Conservation (phyloP, 2,329 filamentous ascomycete species). For the Thielaviopsis euricoi region DNA sequence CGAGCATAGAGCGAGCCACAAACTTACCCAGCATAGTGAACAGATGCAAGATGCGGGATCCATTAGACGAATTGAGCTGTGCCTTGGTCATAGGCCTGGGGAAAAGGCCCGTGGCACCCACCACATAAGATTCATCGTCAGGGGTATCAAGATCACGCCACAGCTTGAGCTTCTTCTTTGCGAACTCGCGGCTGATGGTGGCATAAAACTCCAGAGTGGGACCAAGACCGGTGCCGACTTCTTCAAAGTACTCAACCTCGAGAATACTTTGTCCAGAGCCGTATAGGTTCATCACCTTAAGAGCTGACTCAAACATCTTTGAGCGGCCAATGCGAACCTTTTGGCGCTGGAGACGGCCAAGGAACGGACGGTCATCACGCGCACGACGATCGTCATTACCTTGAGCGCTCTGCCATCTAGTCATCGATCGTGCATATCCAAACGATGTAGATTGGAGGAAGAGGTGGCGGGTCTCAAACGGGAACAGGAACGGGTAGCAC, state of each 20-base stretch:
- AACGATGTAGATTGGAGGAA: constrained; percentile 98
- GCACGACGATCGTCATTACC: constrained; percentile 68
- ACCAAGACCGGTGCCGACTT: constrained; percentile 89
- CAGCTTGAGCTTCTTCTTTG: constrained; percentile 89
- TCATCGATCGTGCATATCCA: constrained; percentile 94
- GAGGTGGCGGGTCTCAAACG: constrained; percentile 90
- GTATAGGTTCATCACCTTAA: constrained; percentile 98
- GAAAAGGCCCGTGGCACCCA: constrained; percentile 71
- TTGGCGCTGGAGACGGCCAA: constrained; percentile 81
- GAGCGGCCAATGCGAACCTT: constrained; percentile 93
- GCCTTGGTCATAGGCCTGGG: constrained; percentile 76
- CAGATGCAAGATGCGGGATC: constrained; percentile 72
- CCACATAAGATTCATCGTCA: constrained; percentile 64
- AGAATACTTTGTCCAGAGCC: constrained; percentile 91
- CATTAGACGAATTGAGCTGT: constrained; percentile 55
- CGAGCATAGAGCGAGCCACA: constrained; percentile 93
- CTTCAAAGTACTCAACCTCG: constrained; percentile 97
- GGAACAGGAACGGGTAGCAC: constrained; percentile 90
- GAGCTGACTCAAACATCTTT: constrained; percentile 89
- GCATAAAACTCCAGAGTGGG: constrained; percentile 97
- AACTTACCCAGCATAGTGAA: constrained; percentile 96
- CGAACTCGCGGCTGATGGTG: constrained; percentile 91
- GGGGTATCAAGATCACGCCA: constrained; percentile 82
- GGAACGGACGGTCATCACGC: constrained; percentile 77
- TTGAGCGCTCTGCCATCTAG: constrained; percentile 88